phyloP scores from a whole-genome alignment of 257 asterid species.

The Cinchona pubescens region DNA sequence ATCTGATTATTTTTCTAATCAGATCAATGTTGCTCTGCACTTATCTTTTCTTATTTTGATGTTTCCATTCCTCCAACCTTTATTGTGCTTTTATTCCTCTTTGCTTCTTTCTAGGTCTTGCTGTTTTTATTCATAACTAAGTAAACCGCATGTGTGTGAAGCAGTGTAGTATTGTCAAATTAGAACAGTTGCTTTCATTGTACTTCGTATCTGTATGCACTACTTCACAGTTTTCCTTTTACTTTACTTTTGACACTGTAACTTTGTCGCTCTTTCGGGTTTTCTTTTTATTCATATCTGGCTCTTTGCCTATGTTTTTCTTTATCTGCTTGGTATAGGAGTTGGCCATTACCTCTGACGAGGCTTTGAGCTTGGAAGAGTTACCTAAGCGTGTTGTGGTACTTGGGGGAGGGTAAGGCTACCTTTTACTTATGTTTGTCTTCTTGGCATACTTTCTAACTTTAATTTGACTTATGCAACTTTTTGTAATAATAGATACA shows the following conservation, averaged over 20 bases:
- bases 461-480: conserved; percentile 5
- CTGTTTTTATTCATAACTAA: neutral
- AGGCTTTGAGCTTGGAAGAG: conserved; percentile 97
- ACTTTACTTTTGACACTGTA: neutral
- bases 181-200: neutral
- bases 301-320: neutral
- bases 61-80: neutral
- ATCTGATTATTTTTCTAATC: neutral
- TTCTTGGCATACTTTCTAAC: conserved; percentile 16
- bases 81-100: neutral
- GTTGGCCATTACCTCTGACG: conserved; percentile 94
- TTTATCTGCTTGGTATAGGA: conserved; percentile 49
- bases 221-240: neutral
- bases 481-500: conserved; percentile 54
- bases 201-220: neutral
- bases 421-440: conserved; percentile 14
- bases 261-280: neutral
- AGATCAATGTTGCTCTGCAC: neutral
- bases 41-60: neutral
- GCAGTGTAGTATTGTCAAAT: neutral
- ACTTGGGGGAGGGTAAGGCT: conserved; percentile 86
- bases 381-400: conserved; percentile 82
- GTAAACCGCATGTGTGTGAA: neutral
- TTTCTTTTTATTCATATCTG: neutral
- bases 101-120: neutral